Percentiles rank a stretch among this genome's conserved stretches.
These are phyloP conservation scores for Cinnamomum chago DNA, from an alignment of 164 flowering plant species.

Conservation along the genomic window DNA sequence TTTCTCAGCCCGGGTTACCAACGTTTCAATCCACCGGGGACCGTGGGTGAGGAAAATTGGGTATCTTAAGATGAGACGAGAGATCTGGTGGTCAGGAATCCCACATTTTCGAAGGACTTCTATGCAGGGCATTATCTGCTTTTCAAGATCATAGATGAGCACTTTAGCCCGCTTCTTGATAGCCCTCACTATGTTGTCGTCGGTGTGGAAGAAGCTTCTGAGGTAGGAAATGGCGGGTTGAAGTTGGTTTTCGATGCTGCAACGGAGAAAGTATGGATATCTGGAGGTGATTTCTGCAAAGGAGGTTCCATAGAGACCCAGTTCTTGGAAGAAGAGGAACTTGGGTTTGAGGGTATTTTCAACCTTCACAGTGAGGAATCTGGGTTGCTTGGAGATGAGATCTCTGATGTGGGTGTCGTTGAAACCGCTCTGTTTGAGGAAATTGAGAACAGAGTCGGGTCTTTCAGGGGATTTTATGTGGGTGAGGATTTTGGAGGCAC, in stretches of 20 bases:
- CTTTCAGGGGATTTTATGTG: not conserved
- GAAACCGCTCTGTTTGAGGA: slow-evolving; percentile 14
- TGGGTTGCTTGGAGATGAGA: not conserved
- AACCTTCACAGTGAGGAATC: not conserved
- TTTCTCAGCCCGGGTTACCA: slow-evolving; percentile 3
- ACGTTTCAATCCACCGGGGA: not conserved
- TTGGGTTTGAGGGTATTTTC: slow-evolving; percentile 15
- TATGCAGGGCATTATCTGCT: slow-evolving; percentile 1
- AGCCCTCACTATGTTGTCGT: slow-evolving; percentile 1
- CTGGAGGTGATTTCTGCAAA: slow-evolving; percentile 3
- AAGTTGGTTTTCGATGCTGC: not conserved
- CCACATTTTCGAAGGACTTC: slow-evolving; percentile 1
- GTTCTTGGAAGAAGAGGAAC: slow-evolving; percentile 2
- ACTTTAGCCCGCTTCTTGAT: slow-evolving; percentile 3
- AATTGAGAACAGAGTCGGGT: not conserved
- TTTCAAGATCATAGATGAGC: not conserved
- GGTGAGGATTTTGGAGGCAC: not conserved
- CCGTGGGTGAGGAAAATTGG: slow-evolving; percentile 3
- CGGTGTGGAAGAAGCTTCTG: not conserved
- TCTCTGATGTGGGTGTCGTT: slow-evolving; percentile 11
- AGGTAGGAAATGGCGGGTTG: slow-evolving; percentile 3
- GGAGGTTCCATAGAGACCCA: slow-evolving; percentile 6
- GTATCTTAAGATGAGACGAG: not conserved
- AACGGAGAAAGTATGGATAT: not conserved
- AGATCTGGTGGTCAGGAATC: slow-evolving; percentile 4